Percentiles rank a stretch among this genome's conserved stretches.
phyloP scores from a whole-genome alignment of 108 stramenopile species.

The Nannochloropsis gaditana region DNA sequence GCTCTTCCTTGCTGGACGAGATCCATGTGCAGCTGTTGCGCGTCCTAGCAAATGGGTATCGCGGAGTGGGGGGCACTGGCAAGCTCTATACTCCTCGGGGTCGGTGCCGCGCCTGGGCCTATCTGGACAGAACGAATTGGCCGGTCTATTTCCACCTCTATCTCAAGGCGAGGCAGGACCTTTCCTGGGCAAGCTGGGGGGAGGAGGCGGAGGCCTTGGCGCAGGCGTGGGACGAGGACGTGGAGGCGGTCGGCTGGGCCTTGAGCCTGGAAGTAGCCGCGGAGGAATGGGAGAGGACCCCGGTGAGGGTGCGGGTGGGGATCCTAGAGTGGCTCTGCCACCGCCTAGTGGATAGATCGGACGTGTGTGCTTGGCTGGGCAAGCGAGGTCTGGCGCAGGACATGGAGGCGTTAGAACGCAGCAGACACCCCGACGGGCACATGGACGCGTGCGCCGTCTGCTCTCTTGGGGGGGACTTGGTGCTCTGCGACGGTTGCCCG shows the following conservation, averaged over 20 bases:
- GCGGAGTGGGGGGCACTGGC: neutral
- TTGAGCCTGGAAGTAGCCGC: neutral
- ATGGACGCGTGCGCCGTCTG: neutral
- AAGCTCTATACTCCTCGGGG: neutral
- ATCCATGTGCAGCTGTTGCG: conserved; percentile 15
- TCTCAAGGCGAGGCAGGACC: neutral
- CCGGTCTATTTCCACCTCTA: neutral
- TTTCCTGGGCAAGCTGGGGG: neutral
- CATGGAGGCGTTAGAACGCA: neutral
- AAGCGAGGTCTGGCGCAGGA: neutral
- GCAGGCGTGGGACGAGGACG: neutral
- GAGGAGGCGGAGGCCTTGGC: neutral
- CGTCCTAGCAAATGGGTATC: neutral
- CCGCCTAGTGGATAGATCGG: neutral
- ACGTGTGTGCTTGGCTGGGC: neutral
- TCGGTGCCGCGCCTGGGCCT: neutral
- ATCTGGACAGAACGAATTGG: neutral
- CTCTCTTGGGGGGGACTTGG: neutral
- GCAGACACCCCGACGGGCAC: neutral
- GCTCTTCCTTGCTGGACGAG: neutral
- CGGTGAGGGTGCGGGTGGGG: neutral
- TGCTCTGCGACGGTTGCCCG: neutral
- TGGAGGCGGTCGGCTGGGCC: neutral
- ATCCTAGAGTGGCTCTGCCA: neutral
- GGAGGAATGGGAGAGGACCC: neutral